These are phyloP conservation scores for Trichoderma sp. DNA, from an alignment of 2,329 filamentous ascomycete genomes.

Conservation along the genomic window DNA sequence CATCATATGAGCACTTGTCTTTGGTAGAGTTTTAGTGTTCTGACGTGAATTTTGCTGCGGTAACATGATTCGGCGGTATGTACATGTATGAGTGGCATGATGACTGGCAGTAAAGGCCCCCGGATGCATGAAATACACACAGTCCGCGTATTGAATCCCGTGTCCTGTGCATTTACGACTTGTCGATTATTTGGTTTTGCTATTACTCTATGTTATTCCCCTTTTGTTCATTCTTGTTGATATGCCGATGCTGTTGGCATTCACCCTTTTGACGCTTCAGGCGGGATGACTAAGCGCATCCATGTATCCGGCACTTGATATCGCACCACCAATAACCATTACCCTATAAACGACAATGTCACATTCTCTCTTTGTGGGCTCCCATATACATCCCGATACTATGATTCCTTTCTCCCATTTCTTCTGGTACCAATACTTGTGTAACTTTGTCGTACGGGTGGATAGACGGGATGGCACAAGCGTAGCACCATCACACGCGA, in stretches of 20 bases:
- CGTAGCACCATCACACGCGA: constrained; percentile 1
- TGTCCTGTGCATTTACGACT: background rate
- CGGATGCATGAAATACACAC: constrained; percentile 13
- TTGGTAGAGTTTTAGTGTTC: background rate
- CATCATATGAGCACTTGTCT: background rate
- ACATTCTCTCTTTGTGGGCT: rapidly evolving
- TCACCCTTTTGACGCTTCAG: background rate
- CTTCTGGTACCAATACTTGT: background rate
- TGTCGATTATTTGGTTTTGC: background rate
- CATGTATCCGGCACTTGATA: background rate
- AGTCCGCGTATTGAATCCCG: constrained; percentile 1
- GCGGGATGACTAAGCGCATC: background rate
- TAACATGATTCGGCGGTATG: background rate
- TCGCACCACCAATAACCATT: background rate
- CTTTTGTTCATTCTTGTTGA: background rate
- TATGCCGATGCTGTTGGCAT: background rate
- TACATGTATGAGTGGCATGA: background rate
- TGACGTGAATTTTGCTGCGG: background rate
- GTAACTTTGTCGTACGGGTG: background rate
- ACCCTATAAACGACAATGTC: background rate
- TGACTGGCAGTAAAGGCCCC: constrained; percentile 1
- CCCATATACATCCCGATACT: background rate
- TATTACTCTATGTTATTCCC: background rate
- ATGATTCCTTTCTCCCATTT: background rate
- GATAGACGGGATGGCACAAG: background rate